phyloP scores from a whole-genome alignment of 768 basidiomycete genomes.

The Hydnomerulius pinastri region DNA sequence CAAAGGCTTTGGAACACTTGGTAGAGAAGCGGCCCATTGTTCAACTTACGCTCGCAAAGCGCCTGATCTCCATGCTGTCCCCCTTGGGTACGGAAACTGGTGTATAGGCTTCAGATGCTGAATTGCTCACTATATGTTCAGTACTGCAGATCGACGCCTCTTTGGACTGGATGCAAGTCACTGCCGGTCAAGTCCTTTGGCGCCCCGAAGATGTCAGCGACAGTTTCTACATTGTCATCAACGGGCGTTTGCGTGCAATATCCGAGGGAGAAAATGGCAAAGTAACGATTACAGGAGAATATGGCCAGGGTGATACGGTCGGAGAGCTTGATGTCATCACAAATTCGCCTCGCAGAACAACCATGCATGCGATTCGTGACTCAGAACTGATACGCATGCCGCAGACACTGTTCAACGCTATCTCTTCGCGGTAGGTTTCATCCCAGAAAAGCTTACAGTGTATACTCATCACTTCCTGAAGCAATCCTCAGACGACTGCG shows the following conservation, averaged over 20 bases:
- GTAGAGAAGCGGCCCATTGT: constrained; percentile 96
- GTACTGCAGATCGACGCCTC: constrained; percentile 97
- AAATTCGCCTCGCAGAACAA: constrained; percentile 80
- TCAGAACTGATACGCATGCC: constrained; percentile 98
- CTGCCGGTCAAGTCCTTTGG: constrained; percentile 94
- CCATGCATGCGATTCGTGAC: constrained; percentile 97
- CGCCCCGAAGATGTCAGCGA: constrained; percentile 88
- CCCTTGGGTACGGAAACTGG: constrained; percentile 66
- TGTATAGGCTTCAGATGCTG: not conserved
- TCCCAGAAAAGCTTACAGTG: not conserved
- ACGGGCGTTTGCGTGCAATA: constrained; percentile 92
- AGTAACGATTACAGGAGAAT: constrained; percentile 86
- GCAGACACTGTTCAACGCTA: constrained; percentile 95
- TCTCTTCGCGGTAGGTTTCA: constrained; percentile 70
- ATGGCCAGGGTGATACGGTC: constrained; percentile 96
- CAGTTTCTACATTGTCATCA: constrained; percentile 97
- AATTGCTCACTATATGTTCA: constrained; percentile 31
- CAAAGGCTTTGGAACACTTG: constrained; percentile 83
- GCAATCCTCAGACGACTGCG: constrained; percentile 84
- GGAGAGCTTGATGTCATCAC: constrained; percentile 99
- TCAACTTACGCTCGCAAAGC: constrained; percentile 90
- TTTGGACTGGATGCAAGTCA: constrained; percentile 97
- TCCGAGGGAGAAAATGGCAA: constrained; percentile 75
- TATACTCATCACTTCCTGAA: constrained; percentile 26
- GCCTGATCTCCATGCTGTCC: constrained; percentile 92